Evolutionary conservation across 768 basidiomycete genomes (phyloP).

Genomic region (Naematelia aurantialba): DNA sequence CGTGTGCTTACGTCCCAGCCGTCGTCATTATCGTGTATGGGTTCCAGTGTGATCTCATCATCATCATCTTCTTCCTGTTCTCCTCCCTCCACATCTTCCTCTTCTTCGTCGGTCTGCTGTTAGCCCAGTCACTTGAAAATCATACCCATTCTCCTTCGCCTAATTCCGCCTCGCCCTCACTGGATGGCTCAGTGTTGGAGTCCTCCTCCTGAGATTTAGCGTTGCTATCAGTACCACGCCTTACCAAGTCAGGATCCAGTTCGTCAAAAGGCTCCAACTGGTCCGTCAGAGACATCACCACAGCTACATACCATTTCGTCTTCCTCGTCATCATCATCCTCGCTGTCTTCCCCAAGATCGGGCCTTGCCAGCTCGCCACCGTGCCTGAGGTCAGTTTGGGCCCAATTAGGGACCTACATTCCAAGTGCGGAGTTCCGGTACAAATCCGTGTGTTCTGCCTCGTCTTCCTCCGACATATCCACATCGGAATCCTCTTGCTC

Average conservation of each 20-base stretch:
- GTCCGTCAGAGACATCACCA: not conserved
- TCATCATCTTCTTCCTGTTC: slow-evolving; percentile 53
- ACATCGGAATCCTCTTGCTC: slow-evolving; percentile 54
- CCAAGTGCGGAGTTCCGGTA: slow-evolving; percentile 95
- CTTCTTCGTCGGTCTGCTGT: slow-evolving; percentile 27
- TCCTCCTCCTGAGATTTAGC: slow-evolving; percentile 33
- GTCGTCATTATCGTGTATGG: not conserved
- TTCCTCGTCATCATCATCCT: slow-evolving; percentile 57
- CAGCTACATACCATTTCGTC: slow-evolving; percentile 48
- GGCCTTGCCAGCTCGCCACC: slow-evolving; percentile 22
- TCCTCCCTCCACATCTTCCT: slow-evolving; percentile 23
- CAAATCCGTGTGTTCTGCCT: slow-evolving; percentile 74
- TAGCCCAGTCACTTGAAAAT: not conserved
- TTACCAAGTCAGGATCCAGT: slow-evolving; percentile 33
- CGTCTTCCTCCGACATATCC: slow-evolving; percentile 56
- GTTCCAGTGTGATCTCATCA: slow-evolving; percentile 43
- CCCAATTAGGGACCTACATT: slow-evolving; percentile 60
- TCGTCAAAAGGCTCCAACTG: slow-evolving; percentile 21
- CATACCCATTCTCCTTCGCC: slow-evolving; percentile 47
- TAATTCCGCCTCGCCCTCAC: slow-evolving; percentile 52
- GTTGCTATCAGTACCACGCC: slow-evolving; percentile 4
- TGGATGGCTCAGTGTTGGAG: slow-evolving; percentile 33
- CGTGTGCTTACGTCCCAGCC: slow-evolving; percentile 8
- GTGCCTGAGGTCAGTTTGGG: slow-evolving; percentile 16
- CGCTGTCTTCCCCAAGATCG: slow-evolving; percentile 63